Evolutionary conservation across 2,329 filamentous ascomycete species (phyloP), one percentile per base, ranked within the genome.

Genomic region (Dothiorella sarmentorum): DNA sequence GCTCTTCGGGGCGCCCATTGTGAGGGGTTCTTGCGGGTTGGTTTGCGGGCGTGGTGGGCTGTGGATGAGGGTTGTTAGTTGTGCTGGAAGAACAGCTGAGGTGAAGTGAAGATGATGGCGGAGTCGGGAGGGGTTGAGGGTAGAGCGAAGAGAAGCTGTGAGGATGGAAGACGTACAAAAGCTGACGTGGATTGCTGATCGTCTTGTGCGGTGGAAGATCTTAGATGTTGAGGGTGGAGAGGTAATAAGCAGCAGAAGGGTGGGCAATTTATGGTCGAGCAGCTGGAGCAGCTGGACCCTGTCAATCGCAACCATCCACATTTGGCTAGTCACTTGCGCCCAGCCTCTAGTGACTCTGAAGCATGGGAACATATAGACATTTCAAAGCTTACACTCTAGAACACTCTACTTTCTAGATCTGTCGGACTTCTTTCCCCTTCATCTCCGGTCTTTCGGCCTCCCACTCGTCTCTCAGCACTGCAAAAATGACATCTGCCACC

Each of bases 381-480:
- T 15, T 37, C 35, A 44, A 44, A 17, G 43, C 26, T 42, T 43
- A 20, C 26, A 22, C 22, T 47, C 22, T 40, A 22, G 3, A 10
- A 1, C 9, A 1, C 13, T 20, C 35, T 27, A 4, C 1, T 13
- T n/a, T 59, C 75, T 82, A 94, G 69, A 96, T 91, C 74, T 94
- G 90, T 69, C 86, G 85, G 49, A 92, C 87, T 63, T 96, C 90
- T 74, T 93, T 93, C 51, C 91, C 94, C 61, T 84, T 86, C 82
- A 94, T 88, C 66, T 96, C 93, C 0, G 94, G 94, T 63, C 93
- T 79, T 69, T 97, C 91, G 4, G 90, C 83, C 73, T 99, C 94
- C 87, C 91, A 91, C 73, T 99, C 94, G 67, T 99, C 94, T 60
- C 94, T 80, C 61, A 99, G 77, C 5, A 92, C 85, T 0, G 94